phyloP scores from a whole-genome alignment of 2,329 filamentous ascomycete species.

The Didymosphaeria variabile region DNA sequence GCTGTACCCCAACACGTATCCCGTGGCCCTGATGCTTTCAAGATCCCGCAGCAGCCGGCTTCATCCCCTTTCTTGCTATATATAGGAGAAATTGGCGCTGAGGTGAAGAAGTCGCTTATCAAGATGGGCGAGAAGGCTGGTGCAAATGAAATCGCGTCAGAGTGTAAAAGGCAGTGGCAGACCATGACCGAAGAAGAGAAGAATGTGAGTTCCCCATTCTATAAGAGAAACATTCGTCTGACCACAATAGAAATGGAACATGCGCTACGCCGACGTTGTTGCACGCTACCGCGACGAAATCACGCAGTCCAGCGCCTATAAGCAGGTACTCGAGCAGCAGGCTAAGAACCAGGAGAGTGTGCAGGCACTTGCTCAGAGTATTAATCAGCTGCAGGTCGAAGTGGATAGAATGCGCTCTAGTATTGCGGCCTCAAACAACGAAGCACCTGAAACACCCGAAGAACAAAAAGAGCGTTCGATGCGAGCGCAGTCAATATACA shows the following conservation, averaged over 20 bases:
- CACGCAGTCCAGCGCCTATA: conserved; percentile 46
- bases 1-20: conserved; percentile 25
- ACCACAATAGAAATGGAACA: conserved; percentile 51
- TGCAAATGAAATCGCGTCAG: conserved; percentile 53
- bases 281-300: conserved; percentile 51
- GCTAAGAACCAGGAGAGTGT: conserved; percentile 51
- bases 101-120: conserved; percentile 49
- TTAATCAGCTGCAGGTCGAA: conserved; percentile 52
- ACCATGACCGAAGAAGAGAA: conserved; percentile 51
- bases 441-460: conserved; percentile 21
- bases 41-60: conserved; percentile 49
- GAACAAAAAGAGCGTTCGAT: conserved; percentile 33
- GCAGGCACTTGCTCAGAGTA: conserved; percentile 50
- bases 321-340: conserved; percentile 49
- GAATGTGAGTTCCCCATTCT: conserved; percentile 32
- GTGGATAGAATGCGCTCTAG: conserved; percentile 50
- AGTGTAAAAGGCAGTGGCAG: conserved; percentile 52
- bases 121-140: conserved; percentile 49
- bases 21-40: conserved; percentile 42
- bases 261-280: conserved; percentile 52
- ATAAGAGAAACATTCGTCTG: conserved; percentile 14
- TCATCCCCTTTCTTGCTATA: conserved; percentile 53
- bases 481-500: conserved; percentile 42
- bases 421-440: conserved; percentile 39
- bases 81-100: conserved; percentile 50